Conservation (phyloP, 352 stramenopile genomes). For the Globisporangium nunn region DNA sequence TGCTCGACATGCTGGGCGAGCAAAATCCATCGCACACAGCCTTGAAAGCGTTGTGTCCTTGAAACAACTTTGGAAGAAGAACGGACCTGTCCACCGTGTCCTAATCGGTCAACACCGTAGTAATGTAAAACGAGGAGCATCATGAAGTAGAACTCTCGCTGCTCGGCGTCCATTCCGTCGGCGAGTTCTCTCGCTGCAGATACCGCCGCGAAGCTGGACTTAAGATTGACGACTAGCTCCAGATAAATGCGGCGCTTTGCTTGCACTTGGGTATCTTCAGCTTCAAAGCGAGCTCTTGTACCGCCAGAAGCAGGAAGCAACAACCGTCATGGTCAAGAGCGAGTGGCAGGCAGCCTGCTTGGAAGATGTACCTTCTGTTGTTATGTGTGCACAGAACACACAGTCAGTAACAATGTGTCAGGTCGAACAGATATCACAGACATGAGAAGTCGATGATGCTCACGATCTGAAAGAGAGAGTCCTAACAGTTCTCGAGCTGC, state of each 20-base stretch:
- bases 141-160: slow-evolving; percentile 93
- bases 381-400: slow-evolving; percentile 9
- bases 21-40: neutral
- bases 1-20: slow-evolving; percentile 29
- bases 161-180: slow-evolving; percentile 45
- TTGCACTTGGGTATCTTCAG: neutral
- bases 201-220: too few species aligned
- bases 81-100: slow-evolving; percentile 70
- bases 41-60: neutral
- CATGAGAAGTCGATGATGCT: slow-evolving; percentile 72
- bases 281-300: slow-evolving; percentile 12
- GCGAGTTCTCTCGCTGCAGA: neutral
- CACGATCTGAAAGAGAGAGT: slow-evolving; percentile 72
- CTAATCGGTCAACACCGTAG: slow-evolving; percentile 94
- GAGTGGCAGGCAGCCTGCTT: slow-evolving; percentile 42
- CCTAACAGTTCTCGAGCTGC: slow-evolving; percentile 46
- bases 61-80: neutral
- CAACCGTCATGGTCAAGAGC: slow-evolving; percentile 42
- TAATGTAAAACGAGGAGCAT: slow-evolving; percentile 92
- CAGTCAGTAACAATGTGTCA: neutral
- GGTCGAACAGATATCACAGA: slow-evolving; percentile 18
- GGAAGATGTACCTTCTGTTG: slow-evolving; percentile 41
- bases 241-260: slow-evolving; percentile 7
- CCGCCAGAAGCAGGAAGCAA: slow-evolving; percentile 35
- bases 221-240: slow-evolving; percentile 39